A percentile compares a stretch with the other conserved stretches of the same genome.
These are phyloP conservation scores for Spathaspora sp. DNA, from an alignment of 1,139 yeast species.

Conservation along the genomic window DNA sequence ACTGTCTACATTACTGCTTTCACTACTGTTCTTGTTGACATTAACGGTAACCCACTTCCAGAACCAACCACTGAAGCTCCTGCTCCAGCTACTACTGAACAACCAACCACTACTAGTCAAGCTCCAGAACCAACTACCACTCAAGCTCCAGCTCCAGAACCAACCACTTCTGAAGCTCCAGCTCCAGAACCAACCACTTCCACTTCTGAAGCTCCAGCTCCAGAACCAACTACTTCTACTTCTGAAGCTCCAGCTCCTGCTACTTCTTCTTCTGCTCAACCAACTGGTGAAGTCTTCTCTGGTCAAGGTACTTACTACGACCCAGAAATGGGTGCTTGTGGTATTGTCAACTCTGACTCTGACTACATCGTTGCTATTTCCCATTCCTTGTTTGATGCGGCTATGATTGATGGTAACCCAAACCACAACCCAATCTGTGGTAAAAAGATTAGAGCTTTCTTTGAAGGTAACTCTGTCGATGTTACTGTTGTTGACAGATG, in stretches of 20 bases:
- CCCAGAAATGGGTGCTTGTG: conserved; percentile 66
- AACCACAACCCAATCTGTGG: conserved; percentile 47
- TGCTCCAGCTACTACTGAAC: conserved; percentile 13
- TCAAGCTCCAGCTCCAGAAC: conserved; percentile 7
- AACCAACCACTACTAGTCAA: conserved; percentile 12
- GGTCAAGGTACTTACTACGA: conserved; percentile 65
- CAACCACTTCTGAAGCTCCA: conserved; percentile 7
- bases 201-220: conserved; percentile 17
- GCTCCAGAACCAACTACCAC: conserved; percentile 15
- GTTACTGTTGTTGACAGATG: conserved; percentile 47
- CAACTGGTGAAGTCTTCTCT: conserved; percentile 13
- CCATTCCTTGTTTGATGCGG: conserved; percentile 31
- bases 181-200: conserved; percentile 23
- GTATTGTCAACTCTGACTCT: conserved; percentile 41
- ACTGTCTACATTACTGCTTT: conserved; percentile 17
- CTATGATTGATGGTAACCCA: conserved; percentile 35
- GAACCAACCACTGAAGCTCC: conserved; percentile 9
- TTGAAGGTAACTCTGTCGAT: conserved; percentile 41
- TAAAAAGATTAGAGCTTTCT: conserved; percentile 37
- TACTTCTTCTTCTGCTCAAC: conserved; percentile 15
- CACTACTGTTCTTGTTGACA: conserved; percentile 18
- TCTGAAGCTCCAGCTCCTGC: conserved; percentile 18
- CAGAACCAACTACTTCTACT: conserved; percentile 25
- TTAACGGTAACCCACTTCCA: conserved; percentile 10
- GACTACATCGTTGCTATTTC: conserved; percentile 52